Base-by-base conservation (phyloP, 306 rosid genomes). In the Comarum palustre region DNA sequence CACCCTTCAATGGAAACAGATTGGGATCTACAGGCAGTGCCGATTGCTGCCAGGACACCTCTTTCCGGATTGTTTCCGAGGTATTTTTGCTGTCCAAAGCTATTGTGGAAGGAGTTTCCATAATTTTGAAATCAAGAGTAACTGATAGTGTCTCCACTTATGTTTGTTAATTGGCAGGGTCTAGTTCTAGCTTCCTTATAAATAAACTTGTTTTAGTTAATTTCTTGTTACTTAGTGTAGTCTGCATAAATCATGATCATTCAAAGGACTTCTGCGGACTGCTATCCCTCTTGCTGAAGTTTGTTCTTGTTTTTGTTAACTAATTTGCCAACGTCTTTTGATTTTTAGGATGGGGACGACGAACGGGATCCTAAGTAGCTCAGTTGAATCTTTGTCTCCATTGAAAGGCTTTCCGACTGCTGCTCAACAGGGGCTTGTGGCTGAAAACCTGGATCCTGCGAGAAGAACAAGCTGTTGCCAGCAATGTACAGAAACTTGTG, bases 21-120 rank as follows among this genome's bases (percentile, higher is more conserved):
- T 81, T 95, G 99, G 99, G 97, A 90, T 91, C 90, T 95, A 68
- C 99, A 95, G 86, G 96, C 96, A 3, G 89, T 95, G 63, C 90
- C 97, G 25, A 83, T 95, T 77, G 82, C 97, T 42, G 80, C 79
- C 43, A 86, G 90, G 81, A 66, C 87, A 8, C 92, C 91, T 60
- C 84, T 77, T 29, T 87, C 92, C 9, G 88, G 86, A 75, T 76
- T 90, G 76, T 92, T 95, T 74, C 86, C 93, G 0, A 90, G 97
- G 97, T 92, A 87, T 70, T 6, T n/a, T 59, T 47, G 52, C 13
- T 16, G 46, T n/a, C 17, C 31, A 55, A 76, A 72, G 76, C 78
- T 39, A 59, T 78, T 46, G 42, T 82, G 78, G 43, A 20, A 39
- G 57, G 19, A 42, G 63, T 38, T 45, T 65, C 74, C 71, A 68